These are phyloP conservation scores for Salvia hispanica DNA, from an alignment of 257 asterid species.

Conservation along the genomic window DNA sequence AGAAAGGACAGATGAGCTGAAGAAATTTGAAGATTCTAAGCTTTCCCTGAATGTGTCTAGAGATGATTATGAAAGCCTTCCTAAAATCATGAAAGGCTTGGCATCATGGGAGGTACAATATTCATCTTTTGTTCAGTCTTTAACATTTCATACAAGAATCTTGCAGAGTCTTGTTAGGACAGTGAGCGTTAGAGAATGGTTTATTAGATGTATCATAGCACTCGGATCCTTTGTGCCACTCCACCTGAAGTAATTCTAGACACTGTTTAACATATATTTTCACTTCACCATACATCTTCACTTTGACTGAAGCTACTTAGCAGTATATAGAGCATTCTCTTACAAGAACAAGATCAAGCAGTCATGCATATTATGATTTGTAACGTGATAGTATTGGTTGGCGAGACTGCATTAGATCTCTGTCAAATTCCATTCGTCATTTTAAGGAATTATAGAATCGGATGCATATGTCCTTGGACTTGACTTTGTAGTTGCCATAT, in stretches of 20 bases:
- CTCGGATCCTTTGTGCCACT: conserved; percentile 4
- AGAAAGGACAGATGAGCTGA: conserved; percentile 32
- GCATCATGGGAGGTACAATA: conserved; percentile 80
- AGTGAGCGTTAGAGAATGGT: neutral
- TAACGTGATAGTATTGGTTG: too few species aligned
- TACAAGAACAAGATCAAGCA: too few species aligned
- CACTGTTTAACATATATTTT: neutral
- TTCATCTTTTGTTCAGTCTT: neutral
- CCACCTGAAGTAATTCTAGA: neutral
- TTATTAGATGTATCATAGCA: neutral
- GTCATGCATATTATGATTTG: too few species aligned
- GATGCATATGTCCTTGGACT: too few species aligned
- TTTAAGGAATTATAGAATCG: too few species aligned
- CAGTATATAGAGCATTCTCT: too few species aligned
- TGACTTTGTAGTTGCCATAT: too few species aligned
- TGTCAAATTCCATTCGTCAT: too few species aligned
- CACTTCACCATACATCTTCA: too few species aligned
- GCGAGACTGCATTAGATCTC: too few species aligned
- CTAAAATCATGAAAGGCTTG: conserved; percentile 70
- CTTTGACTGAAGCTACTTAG: too few species aligned
- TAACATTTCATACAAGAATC: neutral
- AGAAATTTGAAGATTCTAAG: conserved; percentile 40
- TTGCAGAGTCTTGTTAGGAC: neutral
- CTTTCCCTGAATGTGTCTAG: conserved; percentile 43
- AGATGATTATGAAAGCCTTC: conserved; percentile 80